Base-by-base conservation (phyloP, 306 rosid genomes). In the Acacia crassicarpa region DNA sequence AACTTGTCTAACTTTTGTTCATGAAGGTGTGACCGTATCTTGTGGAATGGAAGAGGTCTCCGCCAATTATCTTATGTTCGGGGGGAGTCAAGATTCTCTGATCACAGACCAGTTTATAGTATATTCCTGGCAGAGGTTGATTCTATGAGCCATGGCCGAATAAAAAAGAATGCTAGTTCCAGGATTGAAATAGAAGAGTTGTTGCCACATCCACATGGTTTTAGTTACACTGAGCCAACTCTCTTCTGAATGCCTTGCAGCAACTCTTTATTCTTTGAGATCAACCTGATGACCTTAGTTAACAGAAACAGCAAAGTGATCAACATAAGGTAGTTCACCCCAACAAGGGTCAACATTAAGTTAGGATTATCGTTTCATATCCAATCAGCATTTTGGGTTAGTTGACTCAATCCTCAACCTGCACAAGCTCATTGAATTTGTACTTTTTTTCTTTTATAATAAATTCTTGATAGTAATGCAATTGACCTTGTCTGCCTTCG, bases 11-110 rank as follows among this genome's bases (percentile, higher is more conserved):
- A n/a, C 15, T 68, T 16, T 72, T 85, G 66, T 72, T 45, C 84
- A 20, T 92, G 90, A 86, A 96, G 99, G 99, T 96, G 99, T 74
- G 99, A 96, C 83, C 92, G 99, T 25, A 92, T 96, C 76, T 78
- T 96, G 75, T 96, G 99, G 99, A 82, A 88, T 9, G 99, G 99
- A 85, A 86, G 90, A 87, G 99, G 99, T 78, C 85, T 96, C 77
- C 87, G 45, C 66, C 99, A 96, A 66, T 74, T 96, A 86, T 92
- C 94, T 45, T 96, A 96, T 77, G 97, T 93, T 77, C 94, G 99
- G 48, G 98, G 99, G 20, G 99, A 96, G 79, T 93, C 99, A 12
- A 91, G 90, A 58, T 96, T 96, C 89, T 96, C 99, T 3, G 99
- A 96, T 88, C 99, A 96, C 76, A 90, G 99, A 80, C 98, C 98